Percentiles rank a stretch among this genome's conserved stretches.
Conservation (phyloP, 768 basidiomycete species). For the Mycena metata region DNA sequence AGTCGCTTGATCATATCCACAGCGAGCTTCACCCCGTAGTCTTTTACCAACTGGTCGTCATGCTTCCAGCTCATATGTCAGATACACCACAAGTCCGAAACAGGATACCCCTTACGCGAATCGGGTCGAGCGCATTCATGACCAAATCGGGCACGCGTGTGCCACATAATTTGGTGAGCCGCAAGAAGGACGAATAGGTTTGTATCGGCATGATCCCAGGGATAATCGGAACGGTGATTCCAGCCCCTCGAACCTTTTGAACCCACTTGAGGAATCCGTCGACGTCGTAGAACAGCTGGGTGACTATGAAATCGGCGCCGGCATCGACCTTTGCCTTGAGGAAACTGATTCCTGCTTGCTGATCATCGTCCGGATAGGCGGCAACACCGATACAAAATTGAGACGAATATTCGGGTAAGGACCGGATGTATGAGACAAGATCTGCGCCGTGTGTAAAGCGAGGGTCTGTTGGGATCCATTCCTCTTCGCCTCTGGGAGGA, state of each 20-base stretch:
- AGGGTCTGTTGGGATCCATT: conserved; percentile 90
- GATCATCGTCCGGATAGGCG: conserved; percentile 91
- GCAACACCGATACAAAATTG: conserved; percentile 96
- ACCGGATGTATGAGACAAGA: conserved; percentile 91
- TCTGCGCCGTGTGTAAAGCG: conserved; percentile 88
- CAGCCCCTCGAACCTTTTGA: conserved; percentile 78
- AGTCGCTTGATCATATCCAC: conserved; percentile 81
- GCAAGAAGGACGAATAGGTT: conserved; percentile 92
- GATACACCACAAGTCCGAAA: neutral
- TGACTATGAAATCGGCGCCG: conserved; percentile 96
- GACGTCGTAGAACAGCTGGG: conserved; percentile 98
- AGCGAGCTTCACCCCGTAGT: conserved; percentile 91
- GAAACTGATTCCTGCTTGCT: conserved; percentile 74
- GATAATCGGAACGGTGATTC: conserved; percentile 91
- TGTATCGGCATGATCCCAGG: conserved; percentile 99
- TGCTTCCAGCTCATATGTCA: conserved; percentile 62
- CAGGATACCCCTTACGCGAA: conserved; percentile 68
- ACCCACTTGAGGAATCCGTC: conserved; percentile 88
- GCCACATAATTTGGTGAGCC: conserved; percentile 91
- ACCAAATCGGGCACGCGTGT: conserved; percentile 79
- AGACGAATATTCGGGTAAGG: conserved; percentile 80
- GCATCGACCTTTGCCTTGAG: conserved; percentile 92
- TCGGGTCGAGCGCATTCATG: conserved; percentile 75
- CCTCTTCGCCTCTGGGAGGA: conserved; percentile 93
- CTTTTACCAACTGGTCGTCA: conserved; percentile 94